Base-by-base conservation (phyloP, 176 grass and related monocot genomes). In the Eremochloa ophiuroides region DNA sequence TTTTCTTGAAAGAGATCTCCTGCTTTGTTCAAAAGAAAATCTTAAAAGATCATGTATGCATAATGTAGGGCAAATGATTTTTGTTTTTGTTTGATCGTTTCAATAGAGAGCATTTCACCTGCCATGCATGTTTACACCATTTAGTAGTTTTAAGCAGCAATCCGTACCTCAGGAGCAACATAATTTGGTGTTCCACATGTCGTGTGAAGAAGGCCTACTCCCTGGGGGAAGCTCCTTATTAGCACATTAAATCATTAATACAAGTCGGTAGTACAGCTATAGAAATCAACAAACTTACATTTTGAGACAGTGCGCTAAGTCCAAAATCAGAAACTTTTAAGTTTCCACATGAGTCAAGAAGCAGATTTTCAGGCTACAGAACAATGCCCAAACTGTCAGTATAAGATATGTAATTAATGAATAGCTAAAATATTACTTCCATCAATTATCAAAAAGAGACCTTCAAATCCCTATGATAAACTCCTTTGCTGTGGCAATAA, bases 311-410 rank as follows among this genome's bases (percentile, higher is more conserved):
- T 80, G 93, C 84, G 75, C 96, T 97, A 14, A 97, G 89, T 71
- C 94, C 94, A 75, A 97, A 97, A 85, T 97, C 94, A 62, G 94
- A 94, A 84, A 97, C 92, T 85, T 97, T 97, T 56, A 97, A 73
- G 86, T 94, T 92, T 75, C 92, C 94, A 53, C n/a, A 74, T 8
- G 78, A 80, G 63, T 97, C 92, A 55, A 97, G 88, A 85, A 97
- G 92, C 80, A 97, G 85, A 86, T 97, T 97, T 89, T 97, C 94
- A 76, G 92, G 94, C 94, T 97, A 89, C 46, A 91, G 31, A 74
- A 82, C 30, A 37, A 85, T 71, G 58, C 41, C 46, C 22, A 66
- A 76, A 69, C 69, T 64, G 4, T 82, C 38, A 65, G 17, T 69
- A 31, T 40, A 34, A 59, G 53, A 87, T 47, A 61, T 48, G 37